phyloP scores from a whole-genome alignment of 1,284 basidiomycete genomes.

The Cutaneotrichosporon sp. region DNA sequence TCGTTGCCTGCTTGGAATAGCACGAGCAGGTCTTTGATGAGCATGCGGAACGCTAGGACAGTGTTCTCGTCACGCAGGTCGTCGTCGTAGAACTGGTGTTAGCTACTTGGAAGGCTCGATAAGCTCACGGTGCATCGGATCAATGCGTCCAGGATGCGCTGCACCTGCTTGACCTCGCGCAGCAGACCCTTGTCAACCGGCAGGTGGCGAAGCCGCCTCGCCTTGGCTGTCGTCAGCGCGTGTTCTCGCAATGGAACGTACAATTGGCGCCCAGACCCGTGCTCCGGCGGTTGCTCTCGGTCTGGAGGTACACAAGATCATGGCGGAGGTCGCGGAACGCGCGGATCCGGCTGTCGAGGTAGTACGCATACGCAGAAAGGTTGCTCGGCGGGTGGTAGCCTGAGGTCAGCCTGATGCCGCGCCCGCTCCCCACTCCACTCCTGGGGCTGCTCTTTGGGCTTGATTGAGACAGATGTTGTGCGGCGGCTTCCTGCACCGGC shows the following conservation, averaged over 20 bases:
- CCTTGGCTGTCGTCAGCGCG: conserved; percentile 35
- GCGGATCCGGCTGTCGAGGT: conserved; percentile 86
- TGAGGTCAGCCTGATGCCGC: conserved; percentile 42
- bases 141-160: conserved; percentile 82
- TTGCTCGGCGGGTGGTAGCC: conserved; percentile 85
- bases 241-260: conserved; percentile 20
- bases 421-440: background rate
- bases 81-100: conserved; percentile 77
- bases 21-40: conserved; percentile 95
- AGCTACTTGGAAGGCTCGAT: conserved; percentile 40
- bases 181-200: conserved; percentile 94
- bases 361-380: conserved; percentile 81
- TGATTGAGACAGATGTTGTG: background rate
- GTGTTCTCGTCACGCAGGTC: conserved; percentile 90
- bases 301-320: conserved; percentile 86
- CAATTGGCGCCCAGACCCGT: conserved; percentile 48
- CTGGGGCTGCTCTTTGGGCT: background rate
- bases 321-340: conserved; percentile 89
- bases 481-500: background rate
- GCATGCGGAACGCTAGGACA: conserved; percentile 84
- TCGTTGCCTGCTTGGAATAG: conserved; percentile 97
- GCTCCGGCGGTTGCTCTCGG: conserved; percentile 75
- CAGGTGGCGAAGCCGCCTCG: conserved; percentile 80
- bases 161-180: conserved; percentile 87
- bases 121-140: conserved; percentile 64